Evolutionary conservation across 306 rosid species (phyloP), one percentile per base, ranked within the genome.

Genomic region (Luffa aegyptiaca): DNA sequence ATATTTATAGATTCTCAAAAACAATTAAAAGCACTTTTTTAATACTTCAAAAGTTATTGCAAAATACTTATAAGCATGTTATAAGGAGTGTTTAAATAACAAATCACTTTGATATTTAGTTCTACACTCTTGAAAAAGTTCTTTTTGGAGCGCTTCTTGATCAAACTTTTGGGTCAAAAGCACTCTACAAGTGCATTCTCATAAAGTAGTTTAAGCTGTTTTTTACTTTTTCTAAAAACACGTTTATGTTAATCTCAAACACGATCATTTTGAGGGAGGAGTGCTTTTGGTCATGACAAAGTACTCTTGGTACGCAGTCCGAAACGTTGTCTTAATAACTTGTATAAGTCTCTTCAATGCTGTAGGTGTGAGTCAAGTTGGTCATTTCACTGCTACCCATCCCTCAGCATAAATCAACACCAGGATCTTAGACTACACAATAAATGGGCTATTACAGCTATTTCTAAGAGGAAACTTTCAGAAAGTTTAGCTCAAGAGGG

Each of bases 391-490:
- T 53, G 26, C 70, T 66, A 20, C 74, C 78, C 84, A 77, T 77
- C 86, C 58, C 71, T 74, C 42, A 88, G 85, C 12, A 26, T 88
- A 35, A 88, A 81, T 65, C 89, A 88, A 84, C 85, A 86, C 81
- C 82, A 84, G 84, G 85, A 84, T 37, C 80, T 92, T 48, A 73
- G 83, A 80, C 77, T 87, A 55, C 85, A 52, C 31, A 84, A 53
- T 84, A 92, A 87, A 76, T 83, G 90, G 90, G 80, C 86, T 57
- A 79, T 87, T 85, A 81, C 88, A 13, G 90, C 90, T 78, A 78
- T 81, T 85, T 88, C 92, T 52, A 92, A 87, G 90, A 92, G 83
- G 90, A 89, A 90, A 74, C 76, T 84, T 82, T 81, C 88, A 61
- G 84, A 80, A 65, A 85, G 69, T 69, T 83, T 86, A 55, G 86